Base-by-base conservation (phyloP, 2,329 filamentous ascomycete species). In the Clarireedia homoeocarpa region DNA sequence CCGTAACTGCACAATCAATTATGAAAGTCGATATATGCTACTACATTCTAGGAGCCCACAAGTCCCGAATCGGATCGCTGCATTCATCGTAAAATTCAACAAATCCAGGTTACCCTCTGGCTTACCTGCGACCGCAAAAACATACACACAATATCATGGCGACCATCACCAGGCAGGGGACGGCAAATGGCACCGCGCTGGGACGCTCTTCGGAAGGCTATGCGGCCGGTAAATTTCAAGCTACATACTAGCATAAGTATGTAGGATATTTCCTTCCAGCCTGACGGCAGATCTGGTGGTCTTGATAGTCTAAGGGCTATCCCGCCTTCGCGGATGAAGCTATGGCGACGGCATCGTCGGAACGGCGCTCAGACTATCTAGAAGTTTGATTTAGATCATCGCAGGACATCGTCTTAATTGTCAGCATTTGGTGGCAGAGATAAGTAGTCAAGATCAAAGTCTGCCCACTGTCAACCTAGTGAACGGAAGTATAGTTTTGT, bases 401-500 rank as follows among this genome's bases (percentile, higher is more conserved):
- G 38, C 6, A 40, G 38, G 17, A 17, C 38, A 17, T 40, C 15
- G 17, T 40, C 17, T 17, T 17, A 40, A n/a, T n/a, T 40, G 14
- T 17, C 38, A 40, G 24, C 24, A 15, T 23, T 47, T 7, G 9
- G 2, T 47, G 10, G 20, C 45, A 47, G 24, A 47, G 45, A 40
- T 40, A 17, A 40, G 17, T 40, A 15, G 17, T 40, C 15, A 17
- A 40, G 14, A 40, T 15, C 38, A 40, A 2, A 40, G 38, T 40
- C 38, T 14, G 38, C 38, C 38, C 15, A 40, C 5, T 6, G 38
- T 40, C 38, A 30, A 30, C 27, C 27, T 30, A 30, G 42, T 51
- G 39, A 34, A 49, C 26, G 55, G 48, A 52, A 52, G 53, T 46
- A 46, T 51, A 34, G 40, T 46, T 45, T 53, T 48, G 40, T 45